Evolutionary conservation across 2,329 filamentous ascomycete genomes (phyloP), one percentile per base, ranked within the genome.

Genomic region (Verticillium klebahnii): DNA sequence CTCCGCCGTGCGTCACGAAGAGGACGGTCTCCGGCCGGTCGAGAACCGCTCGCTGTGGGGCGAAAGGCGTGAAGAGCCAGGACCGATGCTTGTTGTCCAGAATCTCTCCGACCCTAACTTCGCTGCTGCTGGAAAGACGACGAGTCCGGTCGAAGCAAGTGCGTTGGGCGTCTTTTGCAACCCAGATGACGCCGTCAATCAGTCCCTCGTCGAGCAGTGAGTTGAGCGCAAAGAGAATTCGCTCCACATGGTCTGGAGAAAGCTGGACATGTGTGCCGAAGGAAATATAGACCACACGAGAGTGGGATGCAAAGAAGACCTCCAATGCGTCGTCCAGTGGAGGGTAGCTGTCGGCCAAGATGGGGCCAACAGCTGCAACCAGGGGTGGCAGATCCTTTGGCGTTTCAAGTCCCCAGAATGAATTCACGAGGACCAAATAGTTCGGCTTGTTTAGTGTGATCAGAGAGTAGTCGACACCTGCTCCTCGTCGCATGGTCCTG

Each of bases 361-460:
- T 71, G 2, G 78, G 79, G 0, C 78, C 79, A 2, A 80, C 72
- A 1, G 74, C 62, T 2, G 70, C 68, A 29, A 74, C 71, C 1
- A 75, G 66, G 1, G 78, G 78, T 1, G 78, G 78, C 2, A 80
- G 61, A 60, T 80, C 77, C 25, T 74, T 74, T 0, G 78, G 74
- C 1, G 72, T 68, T 58, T 81, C 78, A 8, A 80, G 68, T 0
- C 77, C 78, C 61, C 73, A 77, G 63, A 80, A 80, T 0, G 76
- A 78, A 59, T 80, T 80, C 29, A 80, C 73, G 5, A 80, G 68
- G 2, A 77, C 64, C 3, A 81, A 72, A 56, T 79, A 73, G 60
- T 78, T 70, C 0, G 78, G 78, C 57, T 79, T 79, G 3, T 68
- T 61, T 0, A 67, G 61, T 0, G 66, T 61, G 0, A 70, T 71